Percentiles rank a stretch among this genome's conserved stretches.
phyloP scores from a whole-genome alignment of 495 filamentous ascomycete species.

The Articulospora tetracladia region DNA sequence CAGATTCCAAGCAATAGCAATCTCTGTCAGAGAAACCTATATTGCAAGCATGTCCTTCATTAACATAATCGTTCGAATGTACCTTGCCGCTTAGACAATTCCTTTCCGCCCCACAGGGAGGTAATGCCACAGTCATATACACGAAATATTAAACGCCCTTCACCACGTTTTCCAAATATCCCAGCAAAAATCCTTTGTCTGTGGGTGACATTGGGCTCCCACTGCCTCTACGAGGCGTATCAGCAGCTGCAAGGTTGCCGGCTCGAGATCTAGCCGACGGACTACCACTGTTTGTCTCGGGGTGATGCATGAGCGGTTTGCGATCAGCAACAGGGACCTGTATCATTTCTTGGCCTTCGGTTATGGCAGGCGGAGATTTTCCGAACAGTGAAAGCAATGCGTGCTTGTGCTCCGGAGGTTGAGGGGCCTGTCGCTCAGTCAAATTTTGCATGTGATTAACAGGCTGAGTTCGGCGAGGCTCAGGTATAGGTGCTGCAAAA shows the following conservation, averaged over 20 bases:
- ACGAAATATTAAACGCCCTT: slow-evolving; percentile 2
- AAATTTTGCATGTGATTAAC: not conserved
- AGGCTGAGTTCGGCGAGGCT: not conserved
- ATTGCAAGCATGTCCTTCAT: not conserved
- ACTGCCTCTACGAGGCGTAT: slow-evolving; percentile 39
- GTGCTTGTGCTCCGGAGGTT: slow-evolving; percentile 55
- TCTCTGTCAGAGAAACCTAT: not conserved
- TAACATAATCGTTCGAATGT: not conserved
- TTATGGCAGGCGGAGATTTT: slow-evolving; percentile 32
- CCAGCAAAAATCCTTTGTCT: slow-evolving; percentile 74
- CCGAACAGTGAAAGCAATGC: slow-evolving; percentile 68
- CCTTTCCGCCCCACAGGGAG: not conserved
- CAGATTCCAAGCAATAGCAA: not conserved
- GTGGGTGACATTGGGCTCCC: slow-evolving; percentile 57
- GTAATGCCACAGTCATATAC: not conserved
- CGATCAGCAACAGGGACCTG: not conserved
- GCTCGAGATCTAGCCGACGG: slow-evolving; percentile 28
- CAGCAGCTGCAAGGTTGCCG: slow-evolving; percentile 23
- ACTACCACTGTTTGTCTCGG: not conserved
- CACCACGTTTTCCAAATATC: slow-evolving; percentile 64
- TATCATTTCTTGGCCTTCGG: not conserved
- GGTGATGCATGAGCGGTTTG: not conserved
- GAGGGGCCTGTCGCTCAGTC: not conserved
- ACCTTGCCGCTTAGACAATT: not conserved
- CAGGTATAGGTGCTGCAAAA: slow-evolving; percentile 15